Conservation (phyloP, 2,329 filamentous ascomycete species). For the Falciphora oryzae region DNA sequence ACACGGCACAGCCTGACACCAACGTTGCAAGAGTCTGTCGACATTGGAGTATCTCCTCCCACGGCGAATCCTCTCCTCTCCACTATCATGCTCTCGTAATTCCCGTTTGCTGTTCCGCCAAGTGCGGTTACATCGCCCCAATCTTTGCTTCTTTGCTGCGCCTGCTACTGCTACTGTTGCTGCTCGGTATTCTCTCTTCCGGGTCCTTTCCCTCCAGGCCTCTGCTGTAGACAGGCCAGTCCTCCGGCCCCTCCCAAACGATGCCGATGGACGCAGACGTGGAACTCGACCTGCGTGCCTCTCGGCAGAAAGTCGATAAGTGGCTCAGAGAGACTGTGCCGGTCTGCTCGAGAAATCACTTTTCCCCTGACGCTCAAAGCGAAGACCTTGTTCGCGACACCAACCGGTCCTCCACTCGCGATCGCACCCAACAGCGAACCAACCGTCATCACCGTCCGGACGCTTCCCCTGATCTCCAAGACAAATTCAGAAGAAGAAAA, state of each 20-base stretch:
- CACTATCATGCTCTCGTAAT: background rate
- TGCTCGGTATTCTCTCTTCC: no score
- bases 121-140: background rate
- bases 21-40: background rate
- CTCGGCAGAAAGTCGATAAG: background rate
- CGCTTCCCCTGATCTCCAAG: background rate
- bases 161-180: background rate
- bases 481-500: background rate
- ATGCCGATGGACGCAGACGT: background rate
- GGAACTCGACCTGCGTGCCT: background rate
- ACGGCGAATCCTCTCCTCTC: background rate
- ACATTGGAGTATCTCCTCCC: background rate
- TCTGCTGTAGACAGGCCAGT: background rate
- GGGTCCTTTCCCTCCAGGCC: no score
- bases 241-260: no score
- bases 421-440: background rate
- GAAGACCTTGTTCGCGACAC: background rate
- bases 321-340: conserved; percentile 1
- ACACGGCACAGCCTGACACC: background rate
- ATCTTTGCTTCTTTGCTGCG: background rate
- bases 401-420: background rate
- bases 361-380: background rate
- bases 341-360: background rate
- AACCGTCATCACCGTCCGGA: background rate
- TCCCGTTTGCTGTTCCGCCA: background rate